These are phyloP conservation scores for Exophiala sideris DNA, from an alignment of 2,329 filamentous ascomycete species.

Conservation along the genomic window DNA sequence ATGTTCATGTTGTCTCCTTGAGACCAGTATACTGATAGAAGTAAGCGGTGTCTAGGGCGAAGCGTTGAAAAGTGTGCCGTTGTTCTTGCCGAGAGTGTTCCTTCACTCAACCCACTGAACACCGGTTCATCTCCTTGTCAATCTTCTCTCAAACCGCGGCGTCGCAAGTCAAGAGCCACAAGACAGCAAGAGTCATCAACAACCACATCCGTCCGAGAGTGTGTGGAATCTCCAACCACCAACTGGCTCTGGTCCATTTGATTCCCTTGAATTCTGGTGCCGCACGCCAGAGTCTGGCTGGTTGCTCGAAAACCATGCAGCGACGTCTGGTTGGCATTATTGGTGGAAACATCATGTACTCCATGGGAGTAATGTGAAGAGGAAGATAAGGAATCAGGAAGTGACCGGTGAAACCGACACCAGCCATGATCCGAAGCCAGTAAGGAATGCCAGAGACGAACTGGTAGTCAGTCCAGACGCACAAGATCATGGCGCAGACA, in stretches of 20 bases:
- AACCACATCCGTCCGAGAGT: slow-evolving; percentile 6
- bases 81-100: too few relatives aligned
- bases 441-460: slow-evolving; percentile 5
- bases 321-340: slow-evolving; percentile 20
- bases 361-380: slow-evolving; percentile 17
- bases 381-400: slow-evolving; percentile 13
- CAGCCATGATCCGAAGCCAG: slow-evolving; percentile 11
- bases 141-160: too few relatives aligned
- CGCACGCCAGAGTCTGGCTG: slow-evolving; percentile 12
- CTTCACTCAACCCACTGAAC: too few relatives aligned
- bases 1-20: too few relatives aligned
- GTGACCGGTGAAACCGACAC: slow-evolving; percentile 19
- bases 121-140: too few relatives aligned
- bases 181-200: too few relatives aligned
- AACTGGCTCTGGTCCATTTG: slow-evolving; percentile 14
- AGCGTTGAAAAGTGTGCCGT: too few relatives aligned
- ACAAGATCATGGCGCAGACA: slow-evolving; percentile 1
- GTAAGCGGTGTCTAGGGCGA: too few relatives aligned
- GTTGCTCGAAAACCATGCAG: slow-evolving; percentile 11
- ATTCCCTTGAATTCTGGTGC: slow-evolving; percentile 7
- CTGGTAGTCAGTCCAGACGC: neutral
- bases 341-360: slow-evolving; percentile 23
- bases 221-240: slow-evolving; percentile 21
- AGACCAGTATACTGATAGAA: too few relatives aligned
- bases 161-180: too few relatives aligned